Evolutionary conservation across 1,139 yeast species (phyloP).

Genomic region (Saccharomycopsis crataegensis): DNA sequence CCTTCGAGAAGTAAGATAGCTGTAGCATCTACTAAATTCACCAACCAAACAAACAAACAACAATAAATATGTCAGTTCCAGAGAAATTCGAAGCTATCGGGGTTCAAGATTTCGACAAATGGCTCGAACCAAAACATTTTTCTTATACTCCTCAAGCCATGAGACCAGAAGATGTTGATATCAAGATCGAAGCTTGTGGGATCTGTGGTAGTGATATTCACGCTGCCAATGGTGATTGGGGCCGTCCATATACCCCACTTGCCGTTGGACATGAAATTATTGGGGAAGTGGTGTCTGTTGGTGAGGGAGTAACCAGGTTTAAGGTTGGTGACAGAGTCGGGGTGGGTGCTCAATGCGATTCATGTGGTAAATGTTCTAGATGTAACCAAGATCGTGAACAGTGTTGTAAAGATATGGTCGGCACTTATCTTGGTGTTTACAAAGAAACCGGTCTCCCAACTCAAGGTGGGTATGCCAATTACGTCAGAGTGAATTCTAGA

Average conservation of each 20-base stretch:
- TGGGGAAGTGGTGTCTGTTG: constrained; percentile 38
- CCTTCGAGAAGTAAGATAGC: too few relatives aligned
- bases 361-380: constrained; percentile 41
- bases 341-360: constrained; percentile 41
- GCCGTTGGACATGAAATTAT: constrained; percentile 47
- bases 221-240: constrained; percentile 27
- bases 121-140: constrained; percentile 31
- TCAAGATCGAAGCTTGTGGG: constrained; percentile 41
- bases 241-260: constrained; percentile 17
- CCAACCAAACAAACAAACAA: too few relatives aligned
- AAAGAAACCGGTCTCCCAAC: constrained; percentile 26
- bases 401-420: constrained; percentile 33
- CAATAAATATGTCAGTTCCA: constrained; percentile 24
- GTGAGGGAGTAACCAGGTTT: constrained; percentile 29
- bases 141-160: constrained; percentile 29
- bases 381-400: constrained; percentile 39
- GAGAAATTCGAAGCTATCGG: constrained; percentile 41
- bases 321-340: constrained; percentile 44
- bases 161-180: constrained; percentile 31
- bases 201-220: constrained; percentile 46
- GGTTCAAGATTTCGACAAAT: constrained; percentile 34
- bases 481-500: constrained; percentile 40
- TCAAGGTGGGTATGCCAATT: constrained; percentile 46
- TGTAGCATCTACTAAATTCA: too few relatives aligned
- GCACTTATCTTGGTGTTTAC: constrained; percentile 27